Base-by-base conservation (phyloP, 2,329 filamentous ascomycete species). In the Colletotrichum salicis region DNA sequence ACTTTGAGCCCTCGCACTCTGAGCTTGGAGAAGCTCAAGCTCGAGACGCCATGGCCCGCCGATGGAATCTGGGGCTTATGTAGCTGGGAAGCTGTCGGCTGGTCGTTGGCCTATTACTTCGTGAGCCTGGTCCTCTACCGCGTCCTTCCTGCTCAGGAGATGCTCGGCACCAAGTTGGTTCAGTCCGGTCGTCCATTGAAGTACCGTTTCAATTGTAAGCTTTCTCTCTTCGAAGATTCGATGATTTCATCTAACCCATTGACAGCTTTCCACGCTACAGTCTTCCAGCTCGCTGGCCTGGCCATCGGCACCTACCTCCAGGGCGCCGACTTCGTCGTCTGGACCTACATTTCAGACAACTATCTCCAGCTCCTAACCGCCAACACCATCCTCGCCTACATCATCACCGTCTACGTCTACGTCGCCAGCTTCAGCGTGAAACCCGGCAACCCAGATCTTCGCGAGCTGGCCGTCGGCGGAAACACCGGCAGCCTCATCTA, bases 1-100 rank as follows among this genome's bases (percentile, higher is more conserved):
- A 86, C 94, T 5, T 86, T 96, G 24, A 86, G 87, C 69, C 94
- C 92, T 10, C 89, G 87, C 51, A 91, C 87, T 4, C 83, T 97
- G 74, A 90, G 90, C 27, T 85, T 93, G 65, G 88, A 91, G 22
- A 88, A 88, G 75, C 84, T 97, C 77, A 94, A 93, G 82, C 78
- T 84, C 61, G 93, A 97, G 76, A 89, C 93, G 51, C 93, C 92
- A 69, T 97, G 94, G 93, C 92, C 91, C 0, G 81, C 86, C 15
- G 81, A 91, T 67, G 94, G 94, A 7, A 79, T 94, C 48, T 81
- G 82, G 41, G 92, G 91, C 1, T 84, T 97, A 48, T 87, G 89
- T 73, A 94, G 91, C 80, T 89, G 88, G 78, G 82, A 91, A 70
- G 92, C 88, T 22, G 90, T 90, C 1, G 83, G 88, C 3, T 94